Evolutionary conservation across 2,329 filamentous ascomycete species (phyloP).

Genomic region (Aspergillus sojae): DNA sequence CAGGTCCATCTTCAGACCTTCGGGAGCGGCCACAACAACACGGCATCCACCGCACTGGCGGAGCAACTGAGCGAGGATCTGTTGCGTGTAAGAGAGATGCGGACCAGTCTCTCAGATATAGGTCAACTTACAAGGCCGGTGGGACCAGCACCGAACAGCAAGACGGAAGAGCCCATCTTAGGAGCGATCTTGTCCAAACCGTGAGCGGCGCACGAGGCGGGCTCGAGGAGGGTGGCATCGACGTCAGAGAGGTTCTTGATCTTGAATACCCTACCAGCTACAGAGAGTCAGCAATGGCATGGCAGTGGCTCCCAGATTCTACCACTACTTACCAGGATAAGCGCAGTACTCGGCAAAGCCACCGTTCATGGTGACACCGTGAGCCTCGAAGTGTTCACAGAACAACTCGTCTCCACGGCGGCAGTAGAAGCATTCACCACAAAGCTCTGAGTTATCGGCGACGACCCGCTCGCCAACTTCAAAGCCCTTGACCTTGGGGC

Average conservation of each 20-base stretch:
- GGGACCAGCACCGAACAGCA: constrained; percentile 70
- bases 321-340: constrained; percentile 43
- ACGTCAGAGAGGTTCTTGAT: constrained; percentile 67
- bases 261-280: constrained; percentile 63
- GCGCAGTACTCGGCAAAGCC: constrained; percentile 72
- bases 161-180: constrained; percentile 64
- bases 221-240: constrained; percentile 71
- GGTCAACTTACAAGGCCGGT: constrained; percentile 63
- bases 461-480: constrained; percentile 65
- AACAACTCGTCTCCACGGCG: constrained; percentile 67
- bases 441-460: constrained; percentile 60
- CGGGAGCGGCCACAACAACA: constrained; percentile 69
- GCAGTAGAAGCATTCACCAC: constrained; percentile 74
- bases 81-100: neutral
- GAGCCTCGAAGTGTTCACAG: constrained; percentile 70
- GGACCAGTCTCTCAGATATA: neutral
- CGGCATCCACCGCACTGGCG: constrained; percentile 68
- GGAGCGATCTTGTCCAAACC: constrained; percentile 70
- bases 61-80: constrained; percentile 63
- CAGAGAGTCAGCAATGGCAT: constrained; percentile 15
- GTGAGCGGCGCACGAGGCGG: constrained; percentile 71
- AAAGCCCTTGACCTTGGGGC: constrained; percentile 62
- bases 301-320: neutral
- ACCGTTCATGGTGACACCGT: constrained; percentile 63
- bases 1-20: constrained; percentile 71